A percentile compares a stretch with the other conserved stretches of the same genome.
phyloP scores from a whole-genome alignment of 257 asterid genomes.

The Solanum clarkiae region DNA sequence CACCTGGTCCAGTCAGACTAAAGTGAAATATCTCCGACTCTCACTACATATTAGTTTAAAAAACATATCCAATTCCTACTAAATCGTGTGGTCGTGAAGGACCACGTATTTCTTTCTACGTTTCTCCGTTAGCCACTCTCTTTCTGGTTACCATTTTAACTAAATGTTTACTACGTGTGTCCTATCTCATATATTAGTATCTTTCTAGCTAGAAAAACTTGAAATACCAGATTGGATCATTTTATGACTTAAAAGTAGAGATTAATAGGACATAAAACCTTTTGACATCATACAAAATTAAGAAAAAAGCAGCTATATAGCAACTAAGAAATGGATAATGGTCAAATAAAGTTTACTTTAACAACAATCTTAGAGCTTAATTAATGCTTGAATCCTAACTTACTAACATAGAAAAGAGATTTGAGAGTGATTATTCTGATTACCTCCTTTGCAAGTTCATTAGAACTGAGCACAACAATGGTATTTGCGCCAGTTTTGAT shows the following conservation, averaged over 20 bases:
- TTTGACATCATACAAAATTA: neutral
- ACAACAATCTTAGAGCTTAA: neutral
- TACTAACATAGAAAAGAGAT: neutral
- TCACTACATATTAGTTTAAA: neutral
- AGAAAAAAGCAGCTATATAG: neutral
- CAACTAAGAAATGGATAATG: neutral
- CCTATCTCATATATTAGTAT: neutral
- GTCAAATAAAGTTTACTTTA: neutral
- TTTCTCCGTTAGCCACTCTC: neutral
- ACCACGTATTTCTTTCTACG: neutral
- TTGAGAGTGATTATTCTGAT: neutral
- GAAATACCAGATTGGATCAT: neutral
- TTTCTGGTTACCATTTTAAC: neutral
- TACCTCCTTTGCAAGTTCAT: conserved; percentile 76
- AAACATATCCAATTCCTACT: neutral
- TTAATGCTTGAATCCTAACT: neutral
- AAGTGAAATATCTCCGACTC: neutral
- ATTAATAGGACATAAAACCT: neutral
- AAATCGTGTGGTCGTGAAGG: neutral
- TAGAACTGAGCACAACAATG: conserved; percentile 60
- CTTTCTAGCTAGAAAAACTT: neutral
- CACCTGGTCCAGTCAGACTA: neutral
- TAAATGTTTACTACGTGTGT: neutral
- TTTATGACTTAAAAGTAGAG: neutral
- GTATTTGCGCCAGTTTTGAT: conserved; percentile 53